Conservation (phyloP, 371 early-diverging fungal species). For the Syncephalastrum contaminatum region DNA sequence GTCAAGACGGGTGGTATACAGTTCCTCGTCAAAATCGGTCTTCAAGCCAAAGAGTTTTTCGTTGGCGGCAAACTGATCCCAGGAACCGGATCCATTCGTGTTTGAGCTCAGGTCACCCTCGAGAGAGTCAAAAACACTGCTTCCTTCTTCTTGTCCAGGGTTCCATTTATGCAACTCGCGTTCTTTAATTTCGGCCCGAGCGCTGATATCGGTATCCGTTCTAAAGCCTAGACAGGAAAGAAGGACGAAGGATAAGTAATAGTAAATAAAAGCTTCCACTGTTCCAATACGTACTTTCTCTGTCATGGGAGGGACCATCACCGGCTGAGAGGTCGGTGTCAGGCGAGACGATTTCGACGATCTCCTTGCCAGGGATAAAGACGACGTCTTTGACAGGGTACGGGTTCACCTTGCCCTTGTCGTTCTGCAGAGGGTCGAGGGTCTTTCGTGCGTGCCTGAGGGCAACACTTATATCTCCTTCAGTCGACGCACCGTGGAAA, state of each 20-base stretch:
- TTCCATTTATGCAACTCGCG: slow-evolving; percentile 89
- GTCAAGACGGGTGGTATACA: slow-evolving; percentile 96
- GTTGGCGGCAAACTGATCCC: slow-evolving; percentile 99
- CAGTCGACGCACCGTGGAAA: slow-evolving; percentile 72
- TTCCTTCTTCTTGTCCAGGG: slow-evolving; percentile 55
- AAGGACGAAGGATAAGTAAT: slow-evolving; percentile 50
- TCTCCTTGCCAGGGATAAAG: slow-evolving; percentile 72
- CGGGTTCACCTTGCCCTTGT: slow-evolving; percentile 51
- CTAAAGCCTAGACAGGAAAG: slow-evolving; percentile 18
- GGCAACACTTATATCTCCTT: slow-evolving; percentile 77
- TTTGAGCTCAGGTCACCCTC: slow-evolving; percentile 40
- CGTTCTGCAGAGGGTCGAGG: slow-evolving; percentile 23
- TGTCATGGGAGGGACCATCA: slow-evolving; percentile 31
- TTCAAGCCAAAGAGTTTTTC: slow-evolving; percentile 93
- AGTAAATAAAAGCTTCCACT: slow-evolving; percentile 4
- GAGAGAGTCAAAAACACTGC: slow-evolving; percentile 29
- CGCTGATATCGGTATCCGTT: slow-evolving; percentile 90
- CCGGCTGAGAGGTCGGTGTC: slow-evolving; percentile 58
- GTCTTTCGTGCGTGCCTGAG: slow-evolving; percentile 64
- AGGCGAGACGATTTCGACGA: slow-evolving; percentile 58
- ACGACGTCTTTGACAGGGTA: slow-evolving; percentile 45
- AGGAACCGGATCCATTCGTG: slow-evolving; percentile 43
- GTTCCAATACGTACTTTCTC: slow-evolving; percentile 39
- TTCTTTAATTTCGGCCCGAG: slow-evolving; percentile 63
- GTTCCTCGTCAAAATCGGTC: slow-evolving; percentile 93